Evolutionary conservation across 176 grass and related monocot species (phyloP).

Genomic region (Carex kokanica): DNA sequence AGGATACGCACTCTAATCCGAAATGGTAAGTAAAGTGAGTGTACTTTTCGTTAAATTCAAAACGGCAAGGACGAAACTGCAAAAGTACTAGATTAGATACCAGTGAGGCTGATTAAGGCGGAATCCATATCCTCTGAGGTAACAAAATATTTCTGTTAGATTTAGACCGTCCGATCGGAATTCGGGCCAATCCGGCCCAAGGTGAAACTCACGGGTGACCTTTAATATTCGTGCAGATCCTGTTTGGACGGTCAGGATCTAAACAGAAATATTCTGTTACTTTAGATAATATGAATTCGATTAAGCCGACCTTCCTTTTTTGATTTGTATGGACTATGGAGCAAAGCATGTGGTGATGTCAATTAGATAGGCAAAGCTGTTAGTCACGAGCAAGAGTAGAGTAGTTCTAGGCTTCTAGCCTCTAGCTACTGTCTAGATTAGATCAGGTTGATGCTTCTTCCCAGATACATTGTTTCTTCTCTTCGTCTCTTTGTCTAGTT

Average conservation of each 20-base stretch:
- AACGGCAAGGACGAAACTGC: not conserved
- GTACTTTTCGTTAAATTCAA: not conserved
- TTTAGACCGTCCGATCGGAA: too few species aligned
- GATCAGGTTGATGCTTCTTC: not conserved
- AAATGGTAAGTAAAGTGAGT: too few species aligned
- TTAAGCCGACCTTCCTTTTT: not conserved
- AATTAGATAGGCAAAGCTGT: not conserved
- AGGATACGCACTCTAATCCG: too few species aligned
- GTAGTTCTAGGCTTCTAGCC: too few species aligned
- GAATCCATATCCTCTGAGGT: too few species aligned
- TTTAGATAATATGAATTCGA: too few species aligned
- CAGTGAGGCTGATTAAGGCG: not conserved
- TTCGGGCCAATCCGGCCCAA: too few species aligned
- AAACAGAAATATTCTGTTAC: too few species aligned
- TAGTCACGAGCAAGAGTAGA: not conserved
- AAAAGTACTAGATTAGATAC: not conserved
- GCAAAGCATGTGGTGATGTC: not conserved
- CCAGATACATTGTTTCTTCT: not conserved
- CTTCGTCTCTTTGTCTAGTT: not conserved
- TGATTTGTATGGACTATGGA: conserved; percentile 16
- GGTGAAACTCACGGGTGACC: too few species aligned
- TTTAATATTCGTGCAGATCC: too few species aligned
- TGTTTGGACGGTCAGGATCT: too few species aligned
- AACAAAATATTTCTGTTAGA: too few species aligned
- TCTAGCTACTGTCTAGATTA: not conserved